Evolutionary conservation across 164 flowering plant species (phyloP), one percentile per base, ranked within the genome.

Genomic region (Tetrastigma voinierianum): DNA sequence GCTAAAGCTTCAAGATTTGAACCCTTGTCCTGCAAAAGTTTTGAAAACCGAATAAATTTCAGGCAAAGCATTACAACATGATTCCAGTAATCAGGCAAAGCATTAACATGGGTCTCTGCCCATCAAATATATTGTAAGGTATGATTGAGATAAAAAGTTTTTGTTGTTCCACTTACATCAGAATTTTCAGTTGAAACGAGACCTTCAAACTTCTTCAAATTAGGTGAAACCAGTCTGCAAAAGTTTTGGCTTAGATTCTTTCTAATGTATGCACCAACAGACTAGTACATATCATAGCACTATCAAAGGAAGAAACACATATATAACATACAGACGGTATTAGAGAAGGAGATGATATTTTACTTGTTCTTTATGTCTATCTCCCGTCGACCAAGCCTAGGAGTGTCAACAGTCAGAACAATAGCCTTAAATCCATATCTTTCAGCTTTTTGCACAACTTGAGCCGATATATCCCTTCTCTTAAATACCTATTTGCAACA

Each of bases 321-420:
- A n/a, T n/a, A 16, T 18, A 48, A 53, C 9, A 17, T 46, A 13
- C 44, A 20, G 46, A 25, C 9, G 13, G 49, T 40, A 1, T 24
- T 16, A 17, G 17, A 13, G 44, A 10, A 23, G 49, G 18, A 47
- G 49, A 62, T 13, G 4, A 51, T 46, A 16, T 25, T 53, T 75
- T 25, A 86, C 97, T 74, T 88, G 81, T 92, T 92, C 69, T 75
- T 87, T 60, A 88, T 88, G 70, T 88, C 96, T 57, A 86, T 83
- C 73, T 90, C 95, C 66, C 96, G 78, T 70, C 95, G 79, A 66
- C 98, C 96, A 64, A 90, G 82, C 69, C 85, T 81, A 8, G 93
- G 96, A 64, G 74, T 59, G 74, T 93, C 95, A 32, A 49, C 95
- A 3, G 98, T 89, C 15, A 93, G 72, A 64, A 93, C 86, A 61